Base-by-base conservation (phyloP, 768 basidiomycete species). In the Tulasnella sp. region DNA sequence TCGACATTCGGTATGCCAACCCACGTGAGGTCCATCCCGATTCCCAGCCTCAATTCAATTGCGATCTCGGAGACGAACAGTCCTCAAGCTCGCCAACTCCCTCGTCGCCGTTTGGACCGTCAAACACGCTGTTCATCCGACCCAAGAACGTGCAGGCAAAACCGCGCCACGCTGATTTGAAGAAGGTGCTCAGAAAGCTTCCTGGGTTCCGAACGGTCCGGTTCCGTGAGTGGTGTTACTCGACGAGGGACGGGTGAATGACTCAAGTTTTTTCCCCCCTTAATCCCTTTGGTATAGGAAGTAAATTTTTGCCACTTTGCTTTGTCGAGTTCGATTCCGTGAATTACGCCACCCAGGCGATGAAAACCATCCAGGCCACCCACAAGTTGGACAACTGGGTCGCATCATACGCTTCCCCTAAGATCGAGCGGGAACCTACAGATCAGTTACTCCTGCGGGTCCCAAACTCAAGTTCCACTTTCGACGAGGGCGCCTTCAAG, bases 251-350 rank as follows among this genome's bases (percentile, higher is more conserved):
- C 11, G 16, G 20, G 3, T 15, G 20, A 20, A 44, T 5, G 20
- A 48, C 46, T 48, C 2, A 48, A 48, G 44, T n/a, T 5, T n/a
- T 5, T 46, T 26, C 39, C 35, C 26, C n/a, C 40, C 20, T 42
- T 1, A 2, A 39, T n/a, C 7, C 23, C 10, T 51, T 16, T 16
- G 42, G 10, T 15, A 5, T 74, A 74, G 73, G 73, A 5, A 44
- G 44, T 29, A 44, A 44, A 26, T 18, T 74, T 5, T 7, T 48
- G 11, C 29, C 73, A 32, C 44, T 74, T 5, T 44, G 73, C 26
- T 74, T 74, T 9, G 44, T 26, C n/a, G 73, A 74, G 5, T 74
- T 74, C 26, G 73, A 74, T 6, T 74, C 73, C 23, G 44, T 32
- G 20, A n/a, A 29, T 46, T 16, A 74, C 26, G 73, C 73, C 20